These are phyloP conservation scores for Claviceps monticola DNA, from an alignment of 2,329 filamentous ascomycete genomes.

Conservation along the genomic window DNA sequence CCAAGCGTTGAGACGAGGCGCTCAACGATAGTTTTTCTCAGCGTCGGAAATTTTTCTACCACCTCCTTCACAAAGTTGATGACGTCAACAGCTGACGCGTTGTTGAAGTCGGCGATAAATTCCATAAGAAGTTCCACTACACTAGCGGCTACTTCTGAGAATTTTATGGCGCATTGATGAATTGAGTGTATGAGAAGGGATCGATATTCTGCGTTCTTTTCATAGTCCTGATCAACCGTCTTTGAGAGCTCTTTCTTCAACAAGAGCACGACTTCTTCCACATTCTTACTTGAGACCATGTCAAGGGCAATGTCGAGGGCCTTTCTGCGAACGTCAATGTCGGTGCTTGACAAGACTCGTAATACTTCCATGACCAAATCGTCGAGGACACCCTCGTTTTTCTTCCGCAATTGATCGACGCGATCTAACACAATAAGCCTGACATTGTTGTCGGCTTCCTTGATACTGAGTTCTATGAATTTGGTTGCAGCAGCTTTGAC, in stretches of 20 bases:
- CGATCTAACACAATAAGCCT: slow-evolving; percentile 96
- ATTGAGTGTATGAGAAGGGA: slow-evolving; percentile 93
- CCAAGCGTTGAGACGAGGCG: slow-evolving; percentile 79
- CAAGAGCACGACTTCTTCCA: slow-evolving; percentile 90
- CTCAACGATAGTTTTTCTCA: slow-evolving; percentile 75
- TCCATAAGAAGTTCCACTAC: slow-evolving; percentile 97
- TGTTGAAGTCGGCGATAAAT: slow-evolving; percentile 97
- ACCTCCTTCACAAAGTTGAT: slow-evolving; percentile 99
- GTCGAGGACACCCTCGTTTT: slow-evolving; percentile 82
- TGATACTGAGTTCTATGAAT: slow-evolving; percentile 93
- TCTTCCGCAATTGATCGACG: slow-evolving; percentile 73
- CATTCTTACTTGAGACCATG: slow-evolving; percentile 98
- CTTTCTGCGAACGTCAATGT: slow-evolving; percentile 90
- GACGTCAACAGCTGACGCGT: slow-evolving; percentile 89
- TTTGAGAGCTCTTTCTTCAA: slow-evolving; percentile 96
- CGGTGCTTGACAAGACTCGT: slow-evolving; percentile 83
- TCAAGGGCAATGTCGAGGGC: slow-evolving; percentile 81
- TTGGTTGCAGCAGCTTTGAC: slow-evolving; percentile 94
- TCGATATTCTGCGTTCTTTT: slow-evolving; percentile 93
- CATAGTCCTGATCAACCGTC: slow-evolving; percentile 96
- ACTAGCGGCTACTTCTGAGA: slow-evolving; percentile 92
- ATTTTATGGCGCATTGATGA: slow-evolving; percentile 97
- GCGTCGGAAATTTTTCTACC: slow-evolving; percentile 89
- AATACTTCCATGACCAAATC: slow-evolving; percentile 96
- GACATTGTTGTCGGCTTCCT: slow-evolving; percentile 97